Evolutionary conservation across 2,329 filamentous ascomycete species (phyloP).

Genomic region (Fusarium mexicanum): DNA sequence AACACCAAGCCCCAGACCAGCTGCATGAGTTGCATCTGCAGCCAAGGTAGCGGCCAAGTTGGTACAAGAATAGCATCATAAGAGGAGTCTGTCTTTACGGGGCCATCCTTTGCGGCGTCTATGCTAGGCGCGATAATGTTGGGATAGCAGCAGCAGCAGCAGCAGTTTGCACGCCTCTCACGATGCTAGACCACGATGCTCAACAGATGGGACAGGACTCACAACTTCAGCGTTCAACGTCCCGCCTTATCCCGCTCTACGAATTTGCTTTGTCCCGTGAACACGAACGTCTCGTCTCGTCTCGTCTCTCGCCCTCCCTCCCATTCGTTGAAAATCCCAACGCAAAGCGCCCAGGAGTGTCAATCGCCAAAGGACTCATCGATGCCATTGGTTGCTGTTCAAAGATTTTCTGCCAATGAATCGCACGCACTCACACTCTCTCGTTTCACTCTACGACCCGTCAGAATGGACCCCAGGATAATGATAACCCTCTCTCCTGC

Average conservation of each 20-base stretch:
- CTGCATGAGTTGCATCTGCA: constrained; percentile 31
- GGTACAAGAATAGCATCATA: constrained; percentile 37
- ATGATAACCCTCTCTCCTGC: constrained; percentile 31
- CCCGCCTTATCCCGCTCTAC: constrained; percentile 9
- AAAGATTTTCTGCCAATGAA: constrained; percentile 41
- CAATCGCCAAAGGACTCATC: constrained; percentile 13
- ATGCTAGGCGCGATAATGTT: constrained; percentile 28
- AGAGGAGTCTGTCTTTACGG: neutral
- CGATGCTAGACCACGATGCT: neutral
- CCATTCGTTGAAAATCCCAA: constrained; percentile 36
- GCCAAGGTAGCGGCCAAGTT: constrained; percentile 13
- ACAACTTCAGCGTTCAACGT: neutral
- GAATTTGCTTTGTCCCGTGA: constrained; percentile 27
- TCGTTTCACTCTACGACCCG: constrained; percentile 39
- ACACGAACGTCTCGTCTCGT: neutral
- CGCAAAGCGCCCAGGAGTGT: constrained; percentile 38
- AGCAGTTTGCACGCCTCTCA: neutral
- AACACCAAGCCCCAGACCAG: constrained; percentile 31
- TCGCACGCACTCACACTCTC: constrained; percentile 3
- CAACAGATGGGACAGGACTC: neutral
- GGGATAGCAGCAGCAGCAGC: neutral
- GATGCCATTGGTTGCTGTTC: constrained; percentile 33
- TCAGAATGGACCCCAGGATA: constrained; percentile 29
- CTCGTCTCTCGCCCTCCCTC: neutral
- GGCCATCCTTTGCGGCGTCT: constrained; percentile 23